phyloP scores from a whole-genome alignment of 1,139 yeast species.

The Wickerhamomyces sp. region DNA sequence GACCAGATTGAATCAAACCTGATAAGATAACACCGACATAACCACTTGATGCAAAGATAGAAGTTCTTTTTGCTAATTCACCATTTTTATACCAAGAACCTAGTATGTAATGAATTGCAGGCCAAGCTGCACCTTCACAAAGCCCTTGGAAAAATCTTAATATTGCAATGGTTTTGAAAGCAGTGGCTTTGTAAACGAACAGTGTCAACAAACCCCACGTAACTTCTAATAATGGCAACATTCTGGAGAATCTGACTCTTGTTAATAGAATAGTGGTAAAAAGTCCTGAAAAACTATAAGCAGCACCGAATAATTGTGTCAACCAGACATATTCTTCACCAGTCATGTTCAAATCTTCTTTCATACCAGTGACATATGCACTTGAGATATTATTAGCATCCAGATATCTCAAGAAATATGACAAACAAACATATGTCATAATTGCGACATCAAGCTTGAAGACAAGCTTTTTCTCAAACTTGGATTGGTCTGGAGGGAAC shows the following conservation, averaged over 20 bases:
- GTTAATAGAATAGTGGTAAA: constrained; percentile 41
- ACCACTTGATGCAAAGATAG: constrained; percentile 53
- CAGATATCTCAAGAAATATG: constrained; percentile 40
- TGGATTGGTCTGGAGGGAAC: constrained; percentile 35
- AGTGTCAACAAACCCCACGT: constrained; percentile 44
- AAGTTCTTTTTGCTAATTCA: constrained; percentile 53
- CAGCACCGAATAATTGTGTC: constrained; percentile 48
- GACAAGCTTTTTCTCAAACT: constrained; percentile 26
- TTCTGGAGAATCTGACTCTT: constrained; percentile 23
- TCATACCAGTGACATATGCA: constrained; percentile 52
- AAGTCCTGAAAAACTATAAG: constrained; percentile 47
- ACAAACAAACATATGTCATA: constrained; percentile 32
- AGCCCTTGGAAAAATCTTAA: constrained; percentile 51
- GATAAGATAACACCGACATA: constrained; percentile 54
- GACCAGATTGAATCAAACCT: constrained; percentile 56
- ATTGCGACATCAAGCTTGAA: constrained; percentile 38
- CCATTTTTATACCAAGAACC: constrained; percentile 54
- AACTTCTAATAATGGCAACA: constrained; percentile 31
- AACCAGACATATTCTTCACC: constrained; percentile 46
- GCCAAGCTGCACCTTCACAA: constrained; percentile 55
- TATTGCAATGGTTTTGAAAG: constrained; percentile 12
- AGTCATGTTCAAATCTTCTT: constrained; percentile 40
- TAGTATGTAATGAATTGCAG: constrained; percentile 51
- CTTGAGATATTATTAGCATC: constrained; percentile 54
- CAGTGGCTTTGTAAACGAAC: constrained; percentile 34